phyloP scores from a whole-genome alignment of 768 basidiomycete species.

The Punctularia strigosozonata region DNA sequence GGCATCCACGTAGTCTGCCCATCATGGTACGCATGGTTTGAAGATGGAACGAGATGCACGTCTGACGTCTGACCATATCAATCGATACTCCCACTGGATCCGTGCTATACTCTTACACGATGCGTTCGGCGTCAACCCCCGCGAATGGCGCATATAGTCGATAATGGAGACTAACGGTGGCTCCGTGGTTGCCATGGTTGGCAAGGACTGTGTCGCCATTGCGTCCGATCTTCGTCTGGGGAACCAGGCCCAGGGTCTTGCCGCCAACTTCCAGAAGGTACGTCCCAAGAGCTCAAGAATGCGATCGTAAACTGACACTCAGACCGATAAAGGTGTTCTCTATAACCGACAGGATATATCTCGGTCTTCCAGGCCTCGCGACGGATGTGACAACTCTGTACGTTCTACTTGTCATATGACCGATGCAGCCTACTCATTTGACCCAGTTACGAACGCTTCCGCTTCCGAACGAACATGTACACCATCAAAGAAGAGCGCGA shows the following conservation, averaged over 20 bases:
- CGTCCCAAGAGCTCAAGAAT: too few relatives aligned
- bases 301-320: too few relatives aligned
- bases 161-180: constrained; percentile 94
- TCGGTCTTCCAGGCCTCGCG: constrained; percentile 87
- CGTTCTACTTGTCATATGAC: constrained; percentile 13
- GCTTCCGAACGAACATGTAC: constrained; percentile 97
- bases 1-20: background rate
- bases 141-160: constrained; percentile 35
- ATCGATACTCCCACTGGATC: background rate
- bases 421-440: background rate
- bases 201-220: constrained; percentile 98
- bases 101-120: background rate
- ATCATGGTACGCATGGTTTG: background rate
- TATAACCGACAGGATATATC: constrained; percentile 82
- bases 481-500: constrained; percentile 98
- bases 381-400: constrained; percentile 91
- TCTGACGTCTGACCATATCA: too few relatives aligned
- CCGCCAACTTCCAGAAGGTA: constrained; percentile 93
- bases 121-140: background rate
- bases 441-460: constrained; percentile 74
- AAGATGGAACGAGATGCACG: too few relatives aligned
- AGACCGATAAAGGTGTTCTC: constrained; percentile 67
- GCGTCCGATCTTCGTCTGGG: constrained; percentile 91
- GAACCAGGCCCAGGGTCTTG: constrained; percentile 74
- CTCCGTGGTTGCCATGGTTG: constrained; percentile 98